Evolutionary conservation across 768 basidiomycete genomes (phyloP).

Genomic region (Mycena venus): DNA sequence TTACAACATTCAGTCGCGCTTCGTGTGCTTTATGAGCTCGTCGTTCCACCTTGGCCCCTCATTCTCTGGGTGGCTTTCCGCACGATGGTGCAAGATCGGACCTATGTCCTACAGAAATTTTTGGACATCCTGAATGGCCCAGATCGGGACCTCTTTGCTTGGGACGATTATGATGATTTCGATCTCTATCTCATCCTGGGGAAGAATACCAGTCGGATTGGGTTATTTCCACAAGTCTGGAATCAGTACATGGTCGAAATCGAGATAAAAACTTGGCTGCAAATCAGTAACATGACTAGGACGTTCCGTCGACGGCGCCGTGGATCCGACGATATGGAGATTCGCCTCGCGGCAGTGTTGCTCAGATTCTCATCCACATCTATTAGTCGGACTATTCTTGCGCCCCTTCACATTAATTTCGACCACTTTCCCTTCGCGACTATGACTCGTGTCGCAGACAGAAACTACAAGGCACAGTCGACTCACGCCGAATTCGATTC

Average conservation of each 20-base stretch:
- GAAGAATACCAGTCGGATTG: not conserved
- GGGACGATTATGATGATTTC: not conserved
- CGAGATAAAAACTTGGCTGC: not conserved
- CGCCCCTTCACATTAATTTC: not conserved
- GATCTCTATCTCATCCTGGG: not conserved
- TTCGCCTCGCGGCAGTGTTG: not conserved
- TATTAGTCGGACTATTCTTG: not conserved
- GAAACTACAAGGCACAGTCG: not conserved
- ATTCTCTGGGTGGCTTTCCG: conserved; percentile 20
- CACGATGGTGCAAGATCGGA: not conserved
- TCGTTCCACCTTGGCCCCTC: conserved; percentile 16
- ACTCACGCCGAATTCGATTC: not conserved
- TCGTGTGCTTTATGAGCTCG: conserved; percentile 6
- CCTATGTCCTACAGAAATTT: not conserved
- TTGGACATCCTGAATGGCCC: conserved; percentile 4
- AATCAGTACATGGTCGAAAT: conserved; percentile 12
- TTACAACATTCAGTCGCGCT: not conserved
- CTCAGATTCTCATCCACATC: not conserved
- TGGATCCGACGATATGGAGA: not conserved
- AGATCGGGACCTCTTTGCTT: not conserved
- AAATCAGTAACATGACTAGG: conserved; percentile 1
- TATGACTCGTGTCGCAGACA: not conserved
- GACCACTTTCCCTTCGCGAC: not conserved
- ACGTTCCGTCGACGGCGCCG: not conserved
- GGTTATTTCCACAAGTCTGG: not conserved